These are phyloP conservation scores for Salix caprea DNA, from an alignment of 345 rosid species.

Conservation along the genomic window DNA sequence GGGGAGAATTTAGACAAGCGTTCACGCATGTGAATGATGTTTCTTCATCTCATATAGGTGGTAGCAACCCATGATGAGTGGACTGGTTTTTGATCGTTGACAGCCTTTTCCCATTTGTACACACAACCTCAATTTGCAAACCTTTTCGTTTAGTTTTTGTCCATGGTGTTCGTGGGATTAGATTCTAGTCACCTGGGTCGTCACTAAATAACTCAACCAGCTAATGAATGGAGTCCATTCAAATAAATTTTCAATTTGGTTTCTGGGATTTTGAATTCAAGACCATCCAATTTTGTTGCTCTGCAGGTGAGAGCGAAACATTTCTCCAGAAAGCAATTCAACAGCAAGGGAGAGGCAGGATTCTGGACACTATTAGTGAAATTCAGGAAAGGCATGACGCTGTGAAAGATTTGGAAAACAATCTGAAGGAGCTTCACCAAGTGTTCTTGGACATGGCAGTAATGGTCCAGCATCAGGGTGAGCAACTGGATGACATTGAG, in stretches of 20 bases:
- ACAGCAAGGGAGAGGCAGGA: slow-evolving; percentile 81
- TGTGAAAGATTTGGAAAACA: slow-evolving; percentile 70
- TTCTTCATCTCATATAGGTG: background rate
- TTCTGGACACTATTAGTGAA: slow-evolving; percentile 70
- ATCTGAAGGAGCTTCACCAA: slow-evolving; percentile 79
- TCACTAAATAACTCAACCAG: background rate
- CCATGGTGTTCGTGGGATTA: background rate
- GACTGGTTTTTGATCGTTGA: background rate
- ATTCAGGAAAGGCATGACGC: slow-evolving; percentile 92
- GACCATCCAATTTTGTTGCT: background rate
- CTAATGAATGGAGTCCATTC: background rate
- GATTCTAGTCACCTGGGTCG: background rate
- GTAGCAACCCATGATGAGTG: background rate
- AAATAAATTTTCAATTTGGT: background rate
- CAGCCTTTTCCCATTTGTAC: background rate
- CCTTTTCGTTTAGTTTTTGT: background rate
- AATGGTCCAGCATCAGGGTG: slow-evolving; percentile 71
- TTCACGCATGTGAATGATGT: background rate
- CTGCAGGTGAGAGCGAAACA: slow-evolving; percentile 82
- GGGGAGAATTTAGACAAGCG: background rate
- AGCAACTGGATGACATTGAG: slow-evolving; percentile 73
- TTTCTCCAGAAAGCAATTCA: slow-evolving; percentile 86
- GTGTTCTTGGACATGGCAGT: slow-evolving; percentile 87
- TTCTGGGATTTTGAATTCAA: background rate
- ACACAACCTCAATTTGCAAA: background rate